Conservation (phyloP, 306 rosid species). For the barrel medic (Medicago truncatula) region DNA sequence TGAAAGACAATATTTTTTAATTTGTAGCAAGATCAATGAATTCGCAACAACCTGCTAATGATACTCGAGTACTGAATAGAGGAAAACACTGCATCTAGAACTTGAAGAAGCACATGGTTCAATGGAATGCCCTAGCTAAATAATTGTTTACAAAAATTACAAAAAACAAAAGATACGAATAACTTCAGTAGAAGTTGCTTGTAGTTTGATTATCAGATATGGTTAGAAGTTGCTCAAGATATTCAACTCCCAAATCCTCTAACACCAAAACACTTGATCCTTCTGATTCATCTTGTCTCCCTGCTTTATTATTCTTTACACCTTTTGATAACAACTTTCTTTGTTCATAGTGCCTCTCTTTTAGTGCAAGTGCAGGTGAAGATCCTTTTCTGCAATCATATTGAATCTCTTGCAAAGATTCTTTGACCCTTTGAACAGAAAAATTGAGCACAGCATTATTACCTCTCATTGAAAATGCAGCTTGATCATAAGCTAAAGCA, state of each 20-base stretch:
- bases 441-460: conserved; percentile 61
- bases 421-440: conserved; percentile 40
- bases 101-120: not conserved
- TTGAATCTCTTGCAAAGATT: conserved; percentile 42
- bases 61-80: not conserved
- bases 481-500: conserved; percentile 87
- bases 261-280: conserved; percentile 40
- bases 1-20: no score
- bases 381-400: conserved; percentile 14
- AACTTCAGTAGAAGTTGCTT: not conserved
- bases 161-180: not conserved
- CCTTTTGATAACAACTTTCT: conserved; percentile 27
- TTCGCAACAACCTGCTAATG: no score
- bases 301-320: no score
- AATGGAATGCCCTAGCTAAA: not conserved
- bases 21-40: no score
- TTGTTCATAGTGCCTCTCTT: conserved; percentile 30
- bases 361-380: conserved; percentile 67
- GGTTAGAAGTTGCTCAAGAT: conserved; percentile 63
- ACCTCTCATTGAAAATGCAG: conserved; percentile 76
- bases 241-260: conserved; percentile 66
- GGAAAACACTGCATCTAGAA: not conserved
- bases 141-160: not conserved
- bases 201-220: conserved; percentile 34
- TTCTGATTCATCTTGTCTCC: not conserved